A percentile compares a stretch with the other conserved stretches of the same genome.
These are phyloP conservation scores for Vitis amurensis DNA, from an alignment of 164 flowering plant species.

Conservation along the genomic window DNA sequence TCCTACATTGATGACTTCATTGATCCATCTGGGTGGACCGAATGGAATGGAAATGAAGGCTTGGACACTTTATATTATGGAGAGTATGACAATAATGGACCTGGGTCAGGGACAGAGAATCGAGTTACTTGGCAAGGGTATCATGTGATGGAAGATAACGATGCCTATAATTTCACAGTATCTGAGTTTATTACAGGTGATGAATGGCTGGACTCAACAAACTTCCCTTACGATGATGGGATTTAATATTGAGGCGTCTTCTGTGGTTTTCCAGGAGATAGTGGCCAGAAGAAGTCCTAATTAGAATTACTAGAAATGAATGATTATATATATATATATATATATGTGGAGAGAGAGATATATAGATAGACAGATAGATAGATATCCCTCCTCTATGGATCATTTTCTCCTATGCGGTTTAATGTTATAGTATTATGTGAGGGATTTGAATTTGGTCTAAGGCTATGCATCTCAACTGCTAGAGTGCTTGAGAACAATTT, in stretches of 20 bases:
- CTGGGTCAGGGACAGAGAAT: slow-evolving; percentile 49
- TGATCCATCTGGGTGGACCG: slow-evolving; percentile 58
- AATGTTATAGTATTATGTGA: too few species aligned
- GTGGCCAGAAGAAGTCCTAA: too few species aligned
- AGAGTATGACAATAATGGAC: slow-evolving; percentile 68
- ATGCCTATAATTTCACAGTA: slow-evolving; percentile 65
- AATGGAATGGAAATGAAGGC: slow-evolving; percentile 51
- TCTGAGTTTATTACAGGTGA: slow-evolving; percentile 59
- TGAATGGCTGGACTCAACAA: slow-evolving; percentile 74
- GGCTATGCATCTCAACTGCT: too few species aligned
- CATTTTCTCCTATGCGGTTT: too few species aligned
- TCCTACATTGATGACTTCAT: slow-evolving; percentile 70
- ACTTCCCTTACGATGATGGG: slow-evolving; percentile 73
- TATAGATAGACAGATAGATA: too few species aligned
- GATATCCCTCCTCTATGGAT: too few species aligned
- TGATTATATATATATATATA: too few species aligned
- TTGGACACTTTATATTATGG: slow-evolving; percentile 68
- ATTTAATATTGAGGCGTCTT: slow-evolving; percentile 21
- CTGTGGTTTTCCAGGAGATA: too few species aligned
- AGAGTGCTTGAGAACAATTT: too few species aligned
- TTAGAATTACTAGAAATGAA: too few species aligned
- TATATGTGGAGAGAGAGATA: too few species aligned
- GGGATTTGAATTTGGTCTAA: too few species aligned
- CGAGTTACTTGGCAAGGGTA: slow-evolving; percentile 74
- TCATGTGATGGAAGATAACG: slow-evolving; percentile 59